Evolutionary conservation across 176 grass and related monocot species (phyloP).

Genomic region (Poa pratensis): DNA sequence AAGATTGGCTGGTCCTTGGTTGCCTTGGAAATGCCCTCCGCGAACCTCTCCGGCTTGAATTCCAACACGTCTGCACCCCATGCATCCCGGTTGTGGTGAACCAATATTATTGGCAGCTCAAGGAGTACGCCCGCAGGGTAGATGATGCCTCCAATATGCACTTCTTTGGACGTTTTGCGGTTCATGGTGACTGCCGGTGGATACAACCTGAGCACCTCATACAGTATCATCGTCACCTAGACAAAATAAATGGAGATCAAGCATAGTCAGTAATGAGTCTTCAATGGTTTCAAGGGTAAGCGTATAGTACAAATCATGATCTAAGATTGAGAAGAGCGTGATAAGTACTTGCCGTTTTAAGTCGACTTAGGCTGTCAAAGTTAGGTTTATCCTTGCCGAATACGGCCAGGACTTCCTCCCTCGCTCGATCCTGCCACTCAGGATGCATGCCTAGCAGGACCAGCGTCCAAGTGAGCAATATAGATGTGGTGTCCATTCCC

Average conservation of each 20-base stretch:
- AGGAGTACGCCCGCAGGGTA: constrained; percentile 43
- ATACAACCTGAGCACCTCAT: constrained; percentile 59
- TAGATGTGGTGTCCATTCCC: too few relatives aligned
- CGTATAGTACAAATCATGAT: too few relatives aligned
- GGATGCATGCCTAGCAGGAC: background rate
- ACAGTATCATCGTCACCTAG: constrained; percentile 56
- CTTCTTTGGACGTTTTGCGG: constrained; percentile 20
- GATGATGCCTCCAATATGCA: constrained; percentile 34
- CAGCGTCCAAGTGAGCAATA: background rate
- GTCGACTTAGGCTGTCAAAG: constrained; percentile 49
- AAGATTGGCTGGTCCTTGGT: background rate
- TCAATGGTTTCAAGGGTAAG: too few relatives aligned
- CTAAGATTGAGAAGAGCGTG: too few relatives aligned
- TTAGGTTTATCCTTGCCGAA: constrained; percentile 44
- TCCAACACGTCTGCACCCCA: constrained; percentile 46
- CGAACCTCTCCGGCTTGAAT: constrained; percentile 5
- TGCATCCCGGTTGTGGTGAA: constrained; percentile 47
- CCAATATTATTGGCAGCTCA: constrained; percentile 23
- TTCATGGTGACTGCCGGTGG: constrained; percentile 24
- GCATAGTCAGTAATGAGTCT: too few relatives aligned
- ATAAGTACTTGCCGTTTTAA: constrained; percentile 63
- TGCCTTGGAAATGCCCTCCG: background rate
- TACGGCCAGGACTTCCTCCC: constrained; percentile 8
- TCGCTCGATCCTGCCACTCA: background rate
- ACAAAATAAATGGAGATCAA: too few relatives aligned